Evolutionary conservation across 129 eudicot species (phyloP).

Genomic region (Tagetes erecta): DNA sequence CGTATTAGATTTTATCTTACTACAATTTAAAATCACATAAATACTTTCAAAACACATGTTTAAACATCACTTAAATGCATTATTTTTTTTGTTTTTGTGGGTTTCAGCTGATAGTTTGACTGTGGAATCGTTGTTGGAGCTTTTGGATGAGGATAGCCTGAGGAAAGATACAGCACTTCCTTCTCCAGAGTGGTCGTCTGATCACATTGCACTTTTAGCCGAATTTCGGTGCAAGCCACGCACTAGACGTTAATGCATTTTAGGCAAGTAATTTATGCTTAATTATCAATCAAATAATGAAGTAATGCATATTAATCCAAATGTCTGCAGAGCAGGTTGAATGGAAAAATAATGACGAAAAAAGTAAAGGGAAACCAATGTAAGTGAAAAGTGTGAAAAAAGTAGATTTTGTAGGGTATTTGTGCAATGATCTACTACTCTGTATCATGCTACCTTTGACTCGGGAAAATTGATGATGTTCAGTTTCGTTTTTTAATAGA

Average conservation of each 20-base stretch:
- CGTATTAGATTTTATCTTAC: not conserved
- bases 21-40: not conserved
- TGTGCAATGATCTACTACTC: slow-evolving; percentile 48
- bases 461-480: slow-evolving; percentile 37
- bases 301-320: not conserved
- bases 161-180: slow-evolving; percentile 64
- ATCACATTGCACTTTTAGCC: slow-evolving; percentile 56
- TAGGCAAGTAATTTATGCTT: slow-evolving; percentile 29
- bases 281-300: not conserved
- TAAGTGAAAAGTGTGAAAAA: slow-evolving; percentile 38
- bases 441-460: slow-evolving; percentile 64
- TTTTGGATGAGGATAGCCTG: slow-evolving; percentile 47
- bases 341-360: slow-evolving; percentile 33
- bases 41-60: not conserved
- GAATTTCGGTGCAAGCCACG: slow-evolving; percentile 53
- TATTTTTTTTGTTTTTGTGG: not conserved
- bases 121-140: slow-evolving; percentile 56
- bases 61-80: not conserved
- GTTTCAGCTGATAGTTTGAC: slow-evolving; percentile 48
- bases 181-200: slow-evolving; percentile 68
- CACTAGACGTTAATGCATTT: slow-evolving; percentile 36
- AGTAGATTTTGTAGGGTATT: slow-evolving; percentile 40
- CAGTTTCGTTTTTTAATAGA: slow-evolving; percentile 30
- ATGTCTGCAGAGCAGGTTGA: slow-evolving; percentile 40
- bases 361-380: slow-evolving; percentile 28